phyloP scores from a whole-genome alignment of 441 rosid species.

The Aquilaria agallochum region DNA sequence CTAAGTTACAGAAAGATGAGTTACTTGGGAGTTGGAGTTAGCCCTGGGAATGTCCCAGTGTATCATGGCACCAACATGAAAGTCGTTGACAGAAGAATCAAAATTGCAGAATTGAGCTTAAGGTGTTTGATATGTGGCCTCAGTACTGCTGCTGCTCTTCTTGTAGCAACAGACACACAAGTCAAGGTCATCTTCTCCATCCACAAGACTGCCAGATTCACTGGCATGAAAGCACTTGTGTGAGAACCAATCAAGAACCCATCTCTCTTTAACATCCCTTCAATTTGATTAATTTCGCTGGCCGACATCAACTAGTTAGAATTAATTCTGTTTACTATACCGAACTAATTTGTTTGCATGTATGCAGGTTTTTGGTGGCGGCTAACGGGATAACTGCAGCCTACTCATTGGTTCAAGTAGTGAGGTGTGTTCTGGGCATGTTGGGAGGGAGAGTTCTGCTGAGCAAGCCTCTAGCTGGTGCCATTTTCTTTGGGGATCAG shows the following conservation, averaged over 20 bases:
- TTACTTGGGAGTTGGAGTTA: slow-evolving; percentile 55
- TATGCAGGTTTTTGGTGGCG: slow-evolving; percentile 66
- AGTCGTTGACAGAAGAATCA: slow-evolving; percentile 65
- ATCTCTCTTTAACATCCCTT: not conserved
- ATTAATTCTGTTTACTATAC: too few relatives aligned
- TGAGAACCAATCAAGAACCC: slow-evolving; percentile 25
- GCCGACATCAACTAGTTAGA: not conserved
- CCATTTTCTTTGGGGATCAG: slow-evolving; percentile 86
- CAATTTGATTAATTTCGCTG: not conserved
- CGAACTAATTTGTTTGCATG: not conserved
- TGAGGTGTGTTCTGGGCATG: slow-evolving; percentile 63
- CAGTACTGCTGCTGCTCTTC: slow-evolving; percentile 48
- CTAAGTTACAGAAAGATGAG: slow-evolving; percentile 31
- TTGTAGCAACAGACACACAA: slow-evolving; percentile 74
- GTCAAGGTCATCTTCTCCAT: slow-evolving; percentile 68
- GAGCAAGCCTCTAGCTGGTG: slow-evolving; percentile 80
- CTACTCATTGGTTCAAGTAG: slow-evolving; percentile 64
- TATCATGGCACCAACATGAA: slow-evolving; percentile 43
- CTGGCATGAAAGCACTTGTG: slow-evolving; percentile 95
- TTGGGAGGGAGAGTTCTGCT: slow-evolving; percentile 59
- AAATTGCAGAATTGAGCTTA: slow-evolving; percentile 61
- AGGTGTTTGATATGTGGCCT: slow-evolving; percentile 60
- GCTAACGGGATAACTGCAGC: slow-evolving; percentile 69
- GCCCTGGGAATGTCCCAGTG: slow-evolving; percentile 65
- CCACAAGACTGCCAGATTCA: slow-evolving; percentile 61